Conservation (phyloP, 2,329 filamentous ascomycete genomes). For the Dendryphion nanum region DNA sequence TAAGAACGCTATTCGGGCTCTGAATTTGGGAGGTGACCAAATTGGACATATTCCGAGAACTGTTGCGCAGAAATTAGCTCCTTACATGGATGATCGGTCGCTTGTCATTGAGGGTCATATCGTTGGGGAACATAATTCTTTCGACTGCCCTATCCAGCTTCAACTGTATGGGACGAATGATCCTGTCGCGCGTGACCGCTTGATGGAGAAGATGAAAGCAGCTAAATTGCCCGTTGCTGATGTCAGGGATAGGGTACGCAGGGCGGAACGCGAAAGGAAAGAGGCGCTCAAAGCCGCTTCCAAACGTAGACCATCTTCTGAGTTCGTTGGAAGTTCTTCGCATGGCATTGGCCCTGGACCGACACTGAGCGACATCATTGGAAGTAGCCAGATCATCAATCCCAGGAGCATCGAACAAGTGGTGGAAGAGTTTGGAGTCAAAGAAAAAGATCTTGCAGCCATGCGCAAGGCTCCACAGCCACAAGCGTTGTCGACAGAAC, state of each 20-base stretch:
- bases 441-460: slow-evolving; percentile 66
- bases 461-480: slow-evolving; percentile 75
- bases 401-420: slow-evolving; percentile 63
- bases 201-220: slow-evolving; percentile 63
- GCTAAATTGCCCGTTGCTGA: slow-evolving; percentile 58
- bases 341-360: slow-evolving; percentile 38
- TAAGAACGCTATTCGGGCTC: slow-evolving; percentile 71
- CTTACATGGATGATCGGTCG: slow-evolving; percentile 57
- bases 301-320: slow-evolving; percentile 27
- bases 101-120: slow-evolving; percentile 69
- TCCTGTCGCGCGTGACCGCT: slow-evolving; percentile 47
- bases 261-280: slow-evolving; percentile 52
- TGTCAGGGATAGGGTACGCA: slow-evolving; percentile 47
- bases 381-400: slow-evolving; percentile 65
- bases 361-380: slow-evolving; percentile 63
- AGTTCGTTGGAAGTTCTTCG: slow-evolving; percentile 25
- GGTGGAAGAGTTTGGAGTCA: slow-evolving; percentile 68
- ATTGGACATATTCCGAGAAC: slow-evolving; percentile 74
- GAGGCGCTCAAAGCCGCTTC: slow-evolving; percentile 51
- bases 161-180: slow-evolving; percentile 68
- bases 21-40: slow-evolving; percentile 72
- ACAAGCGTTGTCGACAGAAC: slow-evolving; percentile 58
- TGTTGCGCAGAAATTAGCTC: slow-evolving; percentile 69
- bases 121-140: slow-evolving; percentile 63
- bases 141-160: slow-evolving; percentile 70